Percentiles rank a stretch among this genome's conserved stretches.
Evolutionary conservation across 495 filamentous ascomycete genomes (phyloP).

Genomic region (Aspergillus incahuasiensis): DNA sequence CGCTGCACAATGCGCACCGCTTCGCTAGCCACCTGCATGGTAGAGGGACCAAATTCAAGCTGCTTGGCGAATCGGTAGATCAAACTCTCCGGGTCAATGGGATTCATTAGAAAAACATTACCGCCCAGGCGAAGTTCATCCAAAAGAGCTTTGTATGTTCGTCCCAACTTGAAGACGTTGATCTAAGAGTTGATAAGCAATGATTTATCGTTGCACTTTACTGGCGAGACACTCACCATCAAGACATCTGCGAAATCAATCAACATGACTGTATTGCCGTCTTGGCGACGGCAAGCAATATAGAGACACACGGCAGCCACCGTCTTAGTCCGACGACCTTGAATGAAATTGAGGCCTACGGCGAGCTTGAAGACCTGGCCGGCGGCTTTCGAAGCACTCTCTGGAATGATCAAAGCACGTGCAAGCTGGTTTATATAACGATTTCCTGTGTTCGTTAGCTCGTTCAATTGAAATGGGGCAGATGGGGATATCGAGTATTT

Average conservation of each 20-base stretch:
- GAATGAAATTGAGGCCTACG: constrained; percentile 69
- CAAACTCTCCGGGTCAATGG: constrained; percentile 74
- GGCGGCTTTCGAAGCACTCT: constrained; percentile 56
- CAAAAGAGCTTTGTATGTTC: constrained; percentile 73
- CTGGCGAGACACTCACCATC: constrained; percentile 31
- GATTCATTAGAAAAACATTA: constrained; percentile 48
- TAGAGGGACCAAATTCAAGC: constrained; percentile 78
- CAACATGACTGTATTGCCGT: constrained; percentile 64
- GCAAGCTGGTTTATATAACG: constrained; percentile 49
- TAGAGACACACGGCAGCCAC: constrained; percentile 87
- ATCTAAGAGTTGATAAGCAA: constrained; percentile 40
- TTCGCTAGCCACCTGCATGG: constrained; percentile 76
- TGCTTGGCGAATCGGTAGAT: constrained; percentile 84
- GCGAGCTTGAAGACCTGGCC: constrained; percentile 75
- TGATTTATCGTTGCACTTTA: neutral
- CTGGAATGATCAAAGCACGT: constrained; percentile 50
- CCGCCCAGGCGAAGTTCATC: constrained; percentile 55
- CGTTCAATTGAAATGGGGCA: constrained; percentile 1
- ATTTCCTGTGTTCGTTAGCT: constrained; percentile 30
- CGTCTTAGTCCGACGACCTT: constrained; percentile 78
- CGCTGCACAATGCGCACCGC: constrained; percentile 80
- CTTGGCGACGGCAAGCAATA: constrained; percentile 69
- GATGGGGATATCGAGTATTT: constrained; percentile 2
- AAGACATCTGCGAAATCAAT: constrained; percentile 92
- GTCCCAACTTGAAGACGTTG: constrained; percentile 88